phyloP scores from a whole-genome alignment of 208 protist genomes.

The Borovskyia barvae region DNA sequence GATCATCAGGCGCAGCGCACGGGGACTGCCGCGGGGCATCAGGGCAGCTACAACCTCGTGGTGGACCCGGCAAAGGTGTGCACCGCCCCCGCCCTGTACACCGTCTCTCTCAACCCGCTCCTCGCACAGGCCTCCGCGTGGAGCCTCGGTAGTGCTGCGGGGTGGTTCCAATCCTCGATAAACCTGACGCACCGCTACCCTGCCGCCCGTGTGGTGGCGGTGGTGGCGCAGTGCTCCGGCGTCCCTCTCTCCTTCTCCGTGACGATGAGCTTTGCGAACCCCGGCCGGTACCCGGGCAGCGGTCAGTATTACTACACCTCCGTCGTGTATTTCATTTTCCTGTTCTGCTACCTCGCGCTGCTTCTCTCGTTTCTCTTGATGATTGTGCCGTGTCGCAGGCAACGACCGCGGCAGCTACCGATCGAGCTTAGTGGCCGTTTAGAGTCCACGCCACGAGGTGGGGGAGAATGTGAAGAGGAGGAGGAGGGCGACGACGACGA shows the following conservation, averaged over 20 bases:
- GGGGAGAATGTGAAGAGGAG: background rate
- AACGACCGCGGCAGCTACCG: slow-evolving; percentile 1
- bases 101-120: slow-evolving; percentile 28
- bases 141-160: slow-evolving; percentile 11
- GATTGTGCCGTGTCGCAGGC: slow-evolving; percentile 34
- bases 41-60: slow-evolving; percentile 5
- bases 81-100: slow-evolving; percentile 39
- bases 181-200: slow-evolving; percentile 24
- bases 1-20: background rate
- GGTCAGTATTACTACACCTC: slow-evolving; percentile 30
- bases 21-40: background rate
- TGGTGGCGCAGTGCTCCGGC: slow-evolving; percentile 59
- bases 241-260: slow-evolving; percentile 42
- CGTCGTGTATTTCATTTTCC: slow-evolving; percentile 40
- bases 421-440: no score
- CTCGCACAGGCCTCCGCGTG: slow-evolving; percentile 16
- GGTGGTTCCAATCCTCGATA: slow-evolving; percentile 14
- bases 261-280: slow-evolving; percentile 27
- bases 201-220: slow-evolving; percentile 29
- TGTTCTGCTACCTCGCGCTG: slow-evolving; percentile 29
- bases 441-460: no score
- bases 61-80: slow-evolving; percentile 29
- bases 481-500: background rate
- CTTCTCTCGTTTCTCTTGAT: slow-evolving; percentile 26
- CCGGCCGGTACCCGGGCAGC: slow-evolving; percentile 18